phyloP scores from a whole-genome alignment of 805 yeast species.

The Saccharomycopsis oosterbeekiorum region DNA sequence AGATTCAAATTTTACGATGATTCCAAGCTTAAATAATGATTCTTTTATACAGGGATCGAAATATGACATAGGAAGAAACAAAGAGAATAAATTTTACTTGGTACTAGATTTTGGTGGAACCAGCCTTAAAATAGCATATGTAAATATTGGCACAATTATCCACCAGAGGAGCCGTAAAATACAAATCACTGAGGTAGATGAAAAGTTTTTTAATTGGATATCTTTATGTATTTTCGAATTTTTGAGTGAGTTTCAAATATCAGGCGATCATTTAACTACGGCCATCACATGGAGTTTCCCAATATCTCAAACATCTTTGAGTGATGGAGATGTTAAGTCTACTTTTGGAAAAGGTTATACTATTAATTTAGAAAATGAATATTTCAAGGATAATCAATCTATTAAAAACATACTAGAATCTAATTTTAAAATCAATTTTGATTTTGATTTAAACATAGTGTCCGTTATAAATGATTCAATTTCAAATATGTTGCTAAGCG shows the following conservation, averaged over 20 bases:
- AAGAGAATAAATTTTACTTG: not conserved
- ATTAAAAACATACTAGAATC: not conserved
- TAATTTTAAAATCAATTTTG: not conserved
- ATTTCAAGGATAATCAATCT: not conserved
- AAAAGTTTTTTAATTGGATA: not conserved
- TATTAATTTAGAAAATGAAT: not conserved
- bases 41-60: not conserved
- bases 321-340: not conserved
- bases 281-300: not conserved
- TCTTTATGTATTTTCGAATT: not conserved
- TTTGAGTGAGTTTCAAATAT: not conserved
- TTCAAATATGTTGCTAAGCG: not conserved
- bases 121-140: not conserved
- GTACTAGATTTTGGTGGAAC: not conserved
- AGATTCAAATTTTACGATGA: not conserved
- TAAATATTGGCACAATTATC: not conserved
- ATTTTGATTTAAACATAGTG: not conserved
- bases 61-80: not conserved
- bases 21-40: not conserved
- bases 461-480: not conserved
- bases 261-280: not conserved
- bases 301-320: not conserved
- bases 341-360: not conserved
- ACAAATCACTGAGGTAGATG: not conserved
- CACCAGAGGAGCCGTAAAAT: not conserved